Base-by-base conservation (phyloP, 2,329 filamentous ascomycete species). In the Acarospora socialis region DNA sequence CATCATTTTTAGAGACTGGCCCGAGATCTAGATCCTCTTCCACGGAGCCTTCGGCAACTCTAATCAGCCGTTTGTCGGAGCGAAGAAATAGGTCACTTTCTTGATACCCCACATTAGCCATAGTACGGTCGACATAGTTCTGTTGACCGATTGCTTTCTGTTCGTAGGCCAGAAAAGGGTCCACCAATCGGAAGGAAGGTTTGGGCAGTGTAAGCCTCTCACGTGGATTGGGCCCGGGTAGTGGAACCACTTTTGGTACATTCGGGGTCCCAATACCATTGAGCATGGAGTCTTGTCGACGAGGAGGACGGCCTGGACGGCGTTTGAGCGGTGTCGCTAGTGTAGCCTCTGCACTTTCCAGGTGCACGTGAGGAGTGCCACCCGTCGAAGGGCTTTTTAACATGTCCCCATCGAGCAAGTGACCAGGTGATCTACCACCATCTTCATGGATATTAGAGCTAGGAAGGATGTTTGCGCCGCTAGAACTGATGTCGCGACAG, bases 71-170 rank as follows among this genome's bases (percentile, higher is more conserved):
- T 37, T 72, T 70, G 33, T 86, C 79, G 4, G 82, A 79, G 27
- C 81, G 75, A 32, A 81, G 65, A 50, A 84, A 95, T 36, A 86
- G 67, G 56, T 95, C 87, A 46, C 80, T 93, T 58, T 94, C 84
- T 56, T 94, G 87, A 50, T 93, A 95, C 31, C 87, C 87, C 28
- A 93, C 81, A 47, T 83, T 87, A 45, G 86, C 86, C 86, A 95
- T 93, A 2, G 82, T 80, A 50, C 90, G 84, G 55, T 94, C 87
- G 28, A 95, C 86, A 54, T 93, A 95, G 47, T 87, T 81, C 37
- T 81, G 76, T 50, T 87, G 80, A 24, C 83, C 82, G 41, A 80
- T 74, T 2, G 76, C 78, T 53, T 90, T 84, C 51, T 84, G 80
- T 54, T 94, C 87, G 41, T 62, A 65, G 23, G 55, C 56, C 9